These are phyloP conservation scores for Leavenworthia alabamica DNA, from an alignment of 345 rosid genomes.

Conservation along the genomic window DNA sequence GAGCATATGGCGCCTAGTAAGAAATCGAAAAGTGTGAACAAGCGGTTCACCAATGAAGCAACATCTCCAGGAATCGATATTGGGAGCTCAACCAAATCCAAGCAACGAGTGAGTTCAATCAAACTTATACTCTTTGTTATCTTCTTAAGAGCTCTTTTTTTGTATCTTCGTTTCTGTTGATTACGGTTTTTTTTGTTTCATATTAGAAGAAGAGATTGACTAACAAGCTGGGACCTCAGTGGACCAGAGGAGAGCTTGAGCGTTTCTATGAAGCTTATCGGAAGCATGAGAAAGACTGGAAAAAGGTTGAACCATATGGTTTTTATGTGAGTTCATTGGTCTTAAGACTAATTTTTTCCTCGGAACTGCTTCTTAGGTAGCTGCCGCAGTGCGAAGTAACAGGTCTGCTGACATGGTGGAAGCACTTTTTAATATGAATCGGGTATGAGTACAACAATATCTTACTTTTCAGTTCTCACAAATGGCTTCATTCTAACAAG, in stretches of 20 bases:
- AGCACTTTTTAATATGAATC: conserved; percentile 73
- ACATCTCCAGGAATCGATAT: conserved; percentile 34
- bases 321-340: no score
- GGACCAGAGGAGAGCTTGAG: conserved; percentile 79
- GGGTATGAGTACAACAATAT: conserved; percentile 36
- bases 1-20: conserved; percentile 62
- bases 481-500: not conserved
- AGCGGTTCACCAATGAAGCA: conserved; percentile 21
- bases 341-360: not conserved
- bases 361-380: conserved; percentile 46
- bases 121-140: not conserved
- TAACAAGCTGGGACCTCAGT: conserved; percentile 83
- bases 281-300: conserved; percentile 76
- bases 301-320: conserved; percentile 50
- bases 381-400: conserved; percentile 44
- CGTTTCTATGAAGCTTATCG: conserved; percentile 80
- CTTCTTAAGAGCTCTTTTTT: no score
- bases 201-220: conserved; percentile 60
- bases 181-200: not conserved
- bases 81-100: conserved; percentile 45
- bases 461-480: not conserved
- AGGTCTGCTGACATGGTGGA: conserved; percentile 86
- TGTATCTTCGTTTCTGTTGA: conserved; percentile 7
- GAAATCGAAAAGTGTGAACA: conserved; percentile 54
- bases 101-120: conserved; percentile 48